Base-by-base conservation (phyloP, 1,284 basidiomycete genomes). In the Mixia osmundae region DNA sequence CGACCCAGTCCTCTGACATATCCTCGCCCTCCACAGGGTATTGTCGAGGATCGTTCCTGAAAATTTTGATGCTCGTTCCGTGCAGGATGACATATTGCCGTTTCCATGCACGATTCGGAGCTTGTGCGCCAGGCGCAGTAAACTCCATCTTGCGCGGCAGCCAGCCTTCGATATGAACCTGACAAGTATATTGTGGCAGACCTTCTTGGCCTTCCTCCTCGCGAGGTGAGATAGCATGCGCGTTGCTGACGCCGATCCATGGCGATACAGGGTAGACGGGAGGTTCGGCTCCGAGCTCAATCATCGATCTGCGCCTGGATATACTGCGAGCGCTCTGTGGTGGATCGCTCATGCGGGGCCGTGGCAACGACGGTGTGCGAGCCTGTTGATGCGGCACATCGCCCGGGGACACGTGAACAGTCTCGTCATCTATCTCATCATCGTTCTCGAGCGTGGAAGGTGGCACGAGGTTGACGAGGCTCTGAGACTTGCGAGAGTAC, bases 141-240 rank as follows among this genome's bases (percentile, higher is more conserved):
- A 97, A 95, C 62, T 99, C 89, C 73, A 89, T 71, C 65, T 99
- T 99, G 35, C 80, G 70, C 4, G 77, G 76, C 60, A 99, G 67
- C 42, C 75, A 68, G 2, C 76, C 80, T 34, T 72, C 67, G 46
- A 97, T 70, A 54, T 82, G 75, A 11, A 95, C 70, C n/a, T 60
- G 57, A 57, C 91, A 95, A 46, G 64, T 68, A 57, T 99, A 99
- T 2, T 49, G 29, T 0, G 91, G 89, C 3, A 99, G 64, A 28
- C 56, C 57, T 57, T 97, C 89, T 26, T 50, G 59, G 15, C 80
- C 89, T 52, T 94, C 87, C 46, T 75, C 71, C 34, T 65, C 64
- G 31, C 64, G 50, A 1, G 61, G 59, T 11, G 41, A 25, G 22
- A 52, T 43, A 14, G 44, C 15, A 22, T 44, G 47, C 9, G 21